These are phyloP conservation scores for Lecanosticta acicola DNA, from an alignment of 2,329 filamentous ascomycete species.

Conservation along the genomic window DNA sequence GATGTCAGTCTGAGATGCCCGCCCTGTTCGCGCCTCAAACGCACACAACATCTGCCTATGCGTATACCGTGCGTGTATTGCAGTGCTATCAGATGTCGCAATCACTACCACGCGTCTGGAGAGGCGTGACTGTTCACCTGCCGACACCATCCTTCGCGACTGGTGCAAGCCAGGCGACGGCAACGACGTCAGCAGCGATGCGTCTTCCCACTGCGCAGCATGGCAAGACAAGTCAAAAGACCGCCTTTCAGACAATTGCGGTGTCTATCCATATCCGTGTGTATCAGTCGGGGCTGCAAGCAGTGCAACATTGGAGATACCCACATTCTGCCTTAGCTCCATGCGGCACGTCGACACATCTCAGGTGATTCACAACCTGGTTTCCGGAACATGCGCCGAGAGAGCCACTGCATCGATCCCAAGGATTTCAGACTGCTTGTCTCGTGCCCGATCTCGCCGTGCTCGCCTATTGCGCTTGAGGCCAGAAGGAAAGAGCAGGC, in stretches of 20 bases:
- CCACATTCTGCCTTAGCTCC: background rate
- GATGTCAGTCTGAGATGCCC: slow-evolving; percentile 1
- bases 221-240: background rate
- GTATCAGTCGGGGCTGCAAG: background rate
- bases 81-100: background rate
- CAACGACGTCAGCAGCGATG: too few relatives aligned
- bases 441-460: too few relatives aligned
- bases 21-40: background rate
- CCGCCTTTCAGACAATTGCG: too few relatives aligned
- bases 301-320: background rate
- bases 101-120: too few relatives aligned
- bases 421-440: background rate
- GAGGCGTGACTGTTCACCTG: too few relatives aligned
- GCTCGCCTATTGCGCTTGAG: too few relatives aligned
- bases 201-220: too few relatives aligned
- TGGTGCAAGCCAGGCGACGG: too few relatives aligned
- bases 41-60: background rate
- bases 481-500: too few relatives aligned
- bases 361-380: slow-evolving; percentile 1
- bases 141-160: too few relatives aligned
- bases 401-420: background rate
- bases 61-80: too few relatives aligned
- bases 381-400: background rate
- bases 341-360: background rate
- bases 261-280: background rate